Evolutionary conservation across 192 early-diverging fungal species (phyloP).

Genomic region (Coemansia sp.): DNA sequence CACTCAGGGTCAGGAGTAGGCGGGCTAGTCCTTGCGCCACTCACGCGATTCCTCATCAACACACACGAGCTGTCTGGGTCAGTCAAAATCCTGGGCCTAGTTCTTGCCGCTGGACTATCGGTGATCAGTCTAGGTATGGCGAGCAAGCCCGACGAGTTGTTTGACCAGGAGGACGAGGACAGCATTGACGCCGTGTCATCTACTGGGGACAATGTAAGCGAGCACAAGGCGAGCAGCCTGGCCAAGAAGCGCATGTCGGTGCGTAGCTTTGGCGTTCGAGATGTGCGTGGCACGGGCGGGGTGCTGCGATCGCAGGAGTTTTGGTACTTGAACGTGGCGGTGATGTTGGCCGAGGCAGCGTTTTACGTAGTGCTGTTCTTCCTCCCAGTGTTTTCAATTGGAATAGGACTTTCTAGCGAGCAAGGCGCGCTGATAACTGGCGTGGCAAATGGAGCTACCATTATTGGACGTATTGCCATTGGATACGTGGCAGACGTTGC

Average conservation of each 20-base stretch:
- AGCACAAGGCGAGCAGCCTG: slow-evolving; percentile 37
- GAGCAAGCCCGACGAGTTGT: slow-evolving; percentile 55
- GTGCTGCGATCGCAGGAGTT: slow-evolving; percentile 57
- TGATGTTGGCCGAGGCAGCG: slow-evolving; percentile 58
- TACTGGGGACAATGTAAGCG: slow-evolving; percentile 31
- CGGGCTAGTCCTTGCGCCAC: slow-evolving; percentile 50
- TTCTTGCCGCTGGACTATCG: slow-evolving; percentile 39
- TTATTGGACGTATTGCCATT: slow-evolving; percentile 65
- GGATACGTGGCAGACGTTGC: slow-evolving; percentile 68
- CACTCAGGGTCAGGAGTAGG: slow-evolving; percentile 58
- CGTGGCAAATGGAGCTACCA: slow-evolving; percentile 68
- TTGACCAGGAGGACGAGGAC: slow-evolving; percentile 53
- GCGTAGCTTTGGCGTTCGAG: slow-evolving; percentile 59
- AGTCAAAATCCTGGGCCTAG: slow-evolving; percentile 48
- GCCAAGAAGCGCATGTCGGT: slow-evolving; percentile 60
- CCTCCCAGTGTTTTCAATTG: slow-evolving; percentile 60
- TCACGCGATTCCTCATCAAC: slow-evolving; percentile 54
- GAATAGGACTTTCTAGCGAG: slow-evolving; percentile 62
- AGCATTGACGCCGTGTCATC: slow-evolving; percentile 39
- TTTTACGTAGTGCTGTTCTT: slow-evolving; percentile 57
- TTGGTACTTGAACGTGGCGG: slow-evolving; percentile 57
- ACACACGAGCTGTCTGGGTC: slow-evolving; percentile 39
- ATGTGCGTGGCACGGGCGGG: slow-evolving; percentile 50
- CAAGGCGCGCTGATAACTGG: slow-evolving; percentile 67
- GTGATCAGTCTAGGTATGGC: slow-evolving; percentile 54